phyloP scores from a whole-genome alignment of 2,329 filamentous ascomycete species.

The Thielaviopsis punctulata region DNA sequence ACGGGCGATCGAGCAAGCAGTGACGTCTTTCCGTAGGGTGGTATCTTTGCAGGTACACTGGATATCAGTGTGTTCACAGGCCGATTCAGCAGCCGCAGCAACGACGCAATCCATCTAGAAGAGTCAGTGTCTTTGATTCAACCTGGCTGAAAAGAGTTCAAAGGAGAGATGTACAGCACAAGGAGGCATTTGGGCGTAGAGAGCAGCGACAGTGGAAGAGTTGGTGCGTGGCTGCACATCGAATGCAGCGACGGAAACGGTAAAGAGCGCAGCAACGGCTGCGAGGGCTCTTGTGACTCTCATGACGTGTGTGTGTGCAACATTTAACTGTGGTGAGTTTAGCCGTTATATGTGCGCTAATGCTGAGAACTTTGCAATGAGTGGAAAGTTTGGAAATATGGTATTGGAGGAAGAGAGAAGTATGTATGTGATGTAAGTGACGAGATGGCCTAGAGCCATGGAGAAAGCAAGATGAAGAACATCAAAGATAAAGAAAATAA shows the following conservation, averaged over 20 bases:
- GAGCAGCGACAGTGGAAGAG: background rate
- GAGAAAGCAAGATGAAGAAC: too few relatives aligned
- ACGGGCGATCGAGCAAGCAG: conserved; percentile 16
- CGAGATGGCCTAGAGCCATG: too few relatives aligned
- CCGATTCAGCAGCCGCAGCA: conserved; percentile 15
- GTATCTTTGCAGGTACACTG: conserved; percentile 20
- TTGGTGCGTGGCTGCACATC: background rate
- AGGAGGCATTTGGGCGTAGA: conserved; percentile 14
- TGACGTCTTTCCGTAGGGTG: conserved; percentile 15
- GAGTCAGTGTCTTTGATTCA: background rate
- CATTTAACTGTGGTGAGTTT: background rate
- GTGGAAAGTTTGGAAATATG: too few relatives aligned
- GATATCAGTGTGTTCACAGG: conserved; percentile 16
- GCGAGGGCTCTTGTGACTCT: background rate
- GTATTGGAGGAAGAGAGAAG: too few relatives aligned
- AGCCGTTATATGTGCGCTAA: background rate
- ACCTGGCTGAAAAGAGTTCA: background rate
- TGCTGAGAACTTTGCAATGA: conserved; percentile 2
- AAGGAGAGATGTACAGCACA: conserved; percentile 18
- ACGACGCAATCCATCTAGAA: conserved; percentile 17
- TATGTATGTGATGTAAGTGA: too few relatives aligned
- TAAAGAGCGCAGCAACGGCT: background rate
- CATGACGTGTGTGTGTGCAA: background rate
- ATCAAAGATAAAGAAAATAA: too few relatives aligned
- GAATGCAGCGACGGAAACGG: background rate